Conservation (phyloP, 768 basidiomycete genomes). For the Cystofilobasidium bisporidii region DNA sequence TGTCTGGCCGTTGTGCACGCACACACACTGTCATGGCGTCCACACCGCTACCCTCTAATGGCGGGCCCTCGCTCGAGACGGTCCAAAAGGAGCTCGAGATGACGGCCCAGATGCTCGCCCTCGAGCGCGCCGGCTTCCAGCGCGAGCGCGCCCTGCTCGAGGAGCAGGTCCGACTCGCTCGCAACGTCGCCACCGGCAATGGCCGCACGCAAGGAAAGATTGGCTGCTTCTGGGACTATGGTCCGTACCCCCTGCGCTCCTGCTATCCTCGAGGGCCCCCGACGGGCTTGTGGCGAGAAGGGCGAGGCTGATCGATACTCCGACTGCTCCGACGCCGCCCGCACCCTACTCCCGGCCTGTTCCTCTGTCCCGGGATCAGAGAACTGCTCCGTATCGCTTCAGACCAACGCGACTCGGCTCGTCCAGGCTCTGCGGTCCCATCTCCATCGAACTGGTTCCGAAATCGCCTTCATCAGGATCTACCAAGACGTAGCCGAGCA, state of each 20-base stretch:
- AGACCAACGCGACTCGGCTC: conserved; percentile 14
- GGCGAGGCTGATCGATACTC: too few relatives aligned
- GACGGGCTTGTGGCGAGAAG: too few relatives aligned
- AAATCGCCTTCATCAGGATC: conserved; percentile 11
- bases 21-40: neutral
- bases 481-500: conserved; percentile 23
- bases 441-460: conserved; percentile 12
- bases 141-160: conserved; percentile 18
- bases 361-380: conserved; percentile 1
- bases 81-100: conserved; percentile 17
- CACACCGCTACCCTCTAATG: too few relatives aligned
- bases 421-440: conserved; percentile 6
- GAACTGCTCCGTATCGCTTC: conserved; percentile 18
- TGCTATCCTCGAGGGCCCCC: too few relatives aligned
- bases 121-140: neutral
- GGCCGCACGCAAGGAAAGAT: neutral
- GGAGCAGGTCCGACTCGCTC: neutral
- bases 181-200: too few relatives aligned
- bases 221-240: conserved; percentile 18
- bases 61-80: neutral
- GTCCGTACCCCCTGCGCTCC: too few relatives aligned
- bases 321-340: too few relatives aligned
- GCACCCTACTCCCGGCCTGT: too few relatives aligned
- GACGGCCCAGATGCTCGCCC: neutral
- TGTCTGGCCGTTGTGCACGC: too few relatives aligned